Percentiles rank a stretch among this genome's conserved stretches.
These are phyloP conservation scores for Hypomontagnella monticulosa DNA, from an alignment of 495 filamentous ascomycete species.

Conservation along the genomic window DNA sequence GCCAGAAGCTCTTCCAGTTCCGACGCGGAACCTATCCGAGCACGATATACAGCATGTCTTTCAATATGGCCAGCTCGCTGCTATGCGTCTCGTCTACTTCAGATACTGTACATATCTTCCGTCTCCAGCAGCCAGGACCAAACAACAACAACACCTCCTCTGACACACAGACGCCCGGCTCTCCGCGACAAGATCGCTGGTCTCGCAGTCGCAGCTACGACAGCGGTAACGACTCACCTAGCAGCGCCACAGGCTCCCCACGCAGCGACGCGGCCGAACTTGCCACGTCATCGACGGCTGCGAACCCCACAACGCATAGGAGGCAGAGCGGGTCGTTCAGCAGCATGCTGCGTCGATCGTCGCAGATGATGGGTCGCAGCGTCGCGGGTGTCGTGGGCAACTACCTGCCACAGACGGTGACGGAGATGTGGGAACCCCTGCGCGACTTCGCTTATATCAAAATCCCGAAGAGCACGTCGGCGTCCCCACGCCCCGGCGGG, in stretches of 20 bases:
- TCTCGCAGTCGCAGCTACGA: slow-evolving; percentile 59
- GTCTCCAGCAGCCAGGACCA: slow-evolving; percentile 60
- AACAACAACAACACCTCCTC: slow-evolving; percentile 38
- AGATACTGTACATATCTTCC: slow-evolving; percentile 98
- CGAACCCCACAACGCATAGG: slow-evolving; percentile 54
- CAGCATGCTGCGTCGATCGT: slow-evolving; percentile 93
- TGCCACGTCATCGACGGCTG: slow-evolving; percentile 47
- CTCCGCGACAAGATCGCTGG: slow-evolving; percentile 58
- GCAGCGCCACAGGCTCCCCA: slow-evolving; percentile 54
- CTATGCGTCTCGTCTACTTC: slow-evolving; percentile 95
- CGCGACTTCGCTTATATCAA: slow-evolving; percentile 97
- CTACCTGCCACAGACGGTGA: slow-evolving; percentile 89
- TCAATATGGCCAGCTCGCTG: slow-evolving; percentile 91
- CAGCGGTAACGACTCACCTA: slow-evolving; percentile 56
- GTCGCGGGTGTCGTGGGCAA: slow-evolving; percentile 89
- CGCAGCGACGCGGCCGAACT: slow-evolving; percentile 53
- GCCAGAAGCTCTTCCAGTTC: slow-evolving; percentile 94
- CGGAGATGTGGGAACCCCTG: slow-evolving; percentile 96
- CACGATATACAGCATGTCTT: slow-evolving; percentile 98
- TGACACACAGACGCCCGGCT: slow-evolving; percentile 43
- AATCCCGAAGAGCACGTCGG: slow-evolving; percentile 70
- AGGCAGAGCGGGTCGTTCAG: slow-evolving; percentile 76
- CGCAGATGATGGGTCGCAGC: slow-evolving; percentile 90
- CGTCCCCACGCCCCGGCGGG: slow-evolving; percentile 50
- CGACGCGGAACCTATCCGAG: slow-evolving; percentile 92